These are phyloP conservation scores for Athelia sp. DNA, from an alignment of 1,284 basidiomycete species.

Conservation along the genomic window DNA sequence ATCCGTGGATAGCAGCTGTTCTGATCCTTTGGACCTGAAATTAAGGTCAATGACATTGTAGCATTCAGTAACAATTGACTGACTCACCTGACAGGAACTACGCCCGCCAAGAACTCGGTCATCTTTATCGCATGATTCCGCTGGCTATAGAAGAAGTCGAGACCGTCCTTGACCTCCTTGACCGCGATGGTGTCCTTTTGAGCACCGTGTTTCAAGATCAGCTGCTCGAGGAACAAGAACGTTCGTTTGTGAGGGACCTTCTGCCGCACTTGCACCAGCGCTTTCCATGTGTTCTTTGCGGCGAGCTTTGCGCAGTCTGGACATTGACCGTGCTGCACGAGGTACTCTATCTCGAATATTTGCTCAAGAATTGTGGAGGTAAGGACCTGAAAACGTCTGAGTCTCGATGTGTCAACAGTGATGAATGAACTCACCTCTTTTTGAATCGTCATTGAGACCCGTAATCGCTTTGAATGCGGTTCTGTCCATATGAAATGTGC, in stretches of 20 bases:
- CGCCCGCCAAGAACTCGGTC: slow-evolving; percentile 90
- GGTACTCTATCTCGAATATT: slow-evolving; percentile 94
- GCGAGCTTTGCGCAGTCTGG: slow-evolving; percentile 91
- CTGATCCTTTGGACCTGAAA: slow-evolving; percentile 81
- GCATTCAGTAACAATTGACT: background rate
- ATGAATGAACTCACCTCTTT: slow-evolving; percentile 70
- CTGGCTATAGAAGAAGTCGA: slow-evolving; percentile 95
- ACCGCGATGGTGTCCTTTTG: slow-evolving; percentile 96
- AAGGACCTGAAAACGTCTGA: slow-evolving; percentile 58
- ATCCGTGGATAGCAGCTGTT: slow-evolving; percentile 91
- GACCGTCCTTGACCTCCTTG: slow-evolving; percentile 89
- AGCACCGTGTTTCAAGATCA: slow-evolving; percentile 94
- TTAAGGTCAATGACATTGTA: slow-evolving; percentile 3
- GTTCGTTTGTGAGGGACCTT: slow-evolving; percentile 98
- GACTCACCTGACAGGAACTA: slow-evolving; percentile 82
- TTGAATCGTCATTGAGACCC: slow-evolving; percentile 95
- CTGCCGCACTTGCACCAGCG: slow-evolving; percentile 94
- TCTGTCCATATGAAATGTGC: slow-evolving; percentile 99
- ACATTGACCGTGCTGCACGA: slow-evolving; percentile 96
- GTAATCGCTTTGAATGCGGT: slow-evolving; percentile 91
- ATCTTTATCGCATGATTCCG: slow-evolving; percentile 94
- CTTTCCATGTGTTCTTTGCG: slow-evolving; percentile 99
- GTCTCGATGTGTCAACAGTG: background rate
- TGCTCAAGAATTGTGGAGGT: slow-evolving; percentile 96
- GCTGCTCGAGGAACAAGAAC: slow-evolving; percentile 96